Conservation (phyloP, 108 stramenopile species). For the Cyclostephanos tholiformis region DNA sequence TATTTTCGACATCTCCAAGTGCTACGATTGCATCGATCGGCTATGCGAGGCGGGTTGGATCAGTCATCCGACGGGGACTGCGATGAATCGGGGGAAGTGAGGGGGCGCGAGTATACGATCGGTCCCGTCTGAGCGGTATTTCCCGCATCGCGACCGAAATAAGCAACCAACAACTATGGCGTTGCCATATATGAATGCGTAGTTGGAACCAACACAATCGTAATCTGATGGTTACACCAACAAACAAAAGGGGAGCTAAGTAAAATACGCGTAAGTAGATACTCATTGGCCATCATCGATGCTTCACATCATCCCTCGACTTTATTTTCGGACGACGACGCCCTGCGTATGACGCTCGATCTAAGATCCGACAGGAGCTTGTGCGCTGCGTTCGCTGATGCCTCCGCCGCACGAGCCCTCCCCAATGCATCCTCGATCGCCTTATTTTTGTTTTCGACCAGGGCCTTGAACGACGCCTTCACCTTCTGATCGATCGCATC, state of each 20-base stretch:
- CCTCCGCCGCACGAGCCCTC: constrained; percentile 22
- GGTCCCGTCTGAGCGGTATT: not conserved
- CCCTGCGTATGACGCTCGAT: constrained; percentile 14
- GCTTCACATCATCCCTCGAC: constrained; percentile 10
- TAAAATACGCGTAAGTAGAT: constrained; percentile 8
- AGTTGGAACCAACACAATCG: too few species aligned
- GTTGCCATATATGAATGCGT: too few species aligned
- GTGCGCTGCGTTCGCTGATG: constrained; percentile 24
- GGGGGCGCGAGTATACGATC: too few species aligned
- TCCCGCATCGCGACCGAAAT: not conserved
- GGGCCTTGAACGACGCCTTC: constrained; percentile 18
- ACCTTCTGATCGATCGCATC: constrained; percentile 31
- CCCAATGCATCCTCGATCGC: constrained; percentile 24
- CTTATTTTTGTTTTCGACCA: constrained; percentile 25
- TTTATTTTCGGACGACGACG: constrained; percentile 17
- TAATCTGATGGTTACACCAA: too few species aligned
- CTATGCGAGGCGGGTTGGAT: constrained; percentile 57
- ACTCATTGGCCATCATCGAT: not conserved
- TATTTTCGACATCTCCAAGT: constrained; percentile 81
- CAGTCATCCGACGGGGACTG: constrained; percentile 43
- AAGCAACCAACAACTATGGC: not conserved
- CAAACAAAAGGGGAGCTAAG: not conserved
- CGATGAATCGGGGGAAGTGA: not conserved
- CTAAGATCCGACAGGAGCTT: constrained; percentile 22
- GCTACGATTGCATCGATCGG: constrained; percentile 65